These are phyloP conservation scores for Mortierella claussenii DNA, from an alignment of 192 early-diverging fungal species.

Conservation along the genomic window DNA sequence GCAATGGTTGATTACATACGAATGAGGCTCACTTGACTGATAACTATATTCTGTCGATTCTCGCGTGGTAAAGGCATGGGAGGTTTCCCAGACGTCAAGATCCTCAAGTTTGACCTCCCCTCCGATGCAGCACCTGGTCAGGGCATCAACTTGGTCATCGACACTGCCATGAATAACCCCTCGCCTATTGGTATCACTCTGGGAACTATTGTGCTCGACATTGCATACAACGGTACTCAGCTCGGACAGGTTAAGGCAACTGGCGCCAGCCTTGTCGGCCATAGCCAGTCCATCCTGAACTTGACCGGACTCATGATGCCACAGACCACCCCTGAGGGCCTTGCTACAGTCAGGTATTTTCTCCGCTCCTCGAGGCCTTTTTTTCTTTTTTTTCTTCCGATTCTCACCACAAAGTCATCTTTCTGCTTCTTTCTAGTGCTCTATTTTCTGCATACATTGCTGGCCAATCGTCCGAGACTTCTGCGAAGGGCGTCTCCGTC, in stretches of 20 bases:
- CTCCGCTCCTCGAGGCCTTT: neutral
- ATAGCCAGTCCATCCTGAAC: slow-evolving; percentile 57
- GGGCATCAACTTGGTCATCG: slow-evolving; percentile 66
- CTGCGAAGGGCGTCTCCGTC: slow-evolving; percentile 61
- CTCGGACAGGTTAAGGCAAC: slow-evolving; percentile 61
- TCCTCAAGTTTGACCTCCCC: slow-evolving; percentile 64
- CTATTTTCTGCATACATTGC: slow-evolving; percentile 66
- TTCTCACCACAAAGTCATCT: no score
- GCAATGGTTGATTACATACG: no score
- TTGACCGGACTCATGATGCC: slow-evolving; percentile 64
- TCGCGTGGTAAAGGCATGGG: slow-evolving; percentile 69
- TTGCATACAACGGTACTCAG: slow-evolving; percentile 53
- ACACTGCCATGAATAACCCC: slow-evolving; percentile 63
- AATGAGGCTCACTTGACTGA: no score
- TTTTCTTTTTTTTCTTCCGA: no score
- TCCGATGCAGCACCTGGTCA: slow-evolving; percentile 61
- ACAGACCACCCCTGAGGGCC: slow-evolving; percentile 56
- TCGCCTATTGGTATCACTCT: slow-evolving; percentile 65
- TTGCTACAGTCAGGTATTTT: slow-evolving; percentile 55
- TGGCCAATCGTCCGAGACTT: slow-evolving; percentile 57
- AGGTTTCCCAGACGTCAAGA: slow-evolving; percentile 61
- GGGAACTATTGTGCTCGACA: slow-evolving; percentile 65
- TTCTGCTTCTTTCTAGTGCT: slow-evolving; percentile 13
- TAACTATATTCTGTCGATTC: no score
- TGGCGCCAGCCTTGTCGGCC: slow-evolving; percentile 51